Conservation (phyloP, 345 rosid genomes). For the Syzygium oleosum region DNA sequence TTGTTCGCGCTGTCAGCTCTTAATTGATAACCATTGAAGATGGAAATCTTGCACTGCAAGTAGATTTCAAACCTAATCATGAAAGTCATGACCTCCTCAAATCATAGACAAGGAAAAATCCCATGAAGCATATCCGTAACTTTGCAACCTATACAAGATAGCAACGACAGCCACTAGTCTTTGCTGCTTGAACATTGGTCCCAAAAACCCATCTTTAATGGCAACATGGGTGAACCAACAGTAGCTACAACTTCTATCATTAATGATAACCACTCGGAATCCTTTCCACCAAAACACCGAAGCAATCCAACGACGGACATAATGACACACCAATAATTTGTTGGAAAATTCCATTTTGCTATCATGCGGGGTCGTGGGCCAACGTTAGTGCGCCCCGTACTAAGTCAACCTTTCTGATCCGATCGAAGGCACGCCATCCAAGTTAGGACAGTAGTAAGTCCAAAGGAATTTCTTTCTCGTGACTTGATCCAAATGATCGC, state of each 20-base stretch:
- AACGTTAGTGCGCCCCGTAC: not conserved
- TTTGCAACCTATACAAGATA: not conserved
- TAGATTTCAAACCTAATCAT: not conserved
- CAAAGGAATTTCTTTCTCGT: accelerated
- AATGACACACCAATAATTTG: not conserved
- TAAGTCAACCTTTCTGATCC: not conserved
- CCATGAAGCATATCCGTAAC: accelerated
- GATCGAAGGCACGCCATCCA: not conserved
- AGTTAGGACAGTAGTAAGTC: not conserved
- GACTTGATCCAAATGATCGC: not conserved
- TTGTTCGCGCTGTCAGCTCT: too few species aligned
- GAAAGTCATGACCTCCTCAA: not conserved
- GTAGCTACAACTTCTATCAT: not conserved
- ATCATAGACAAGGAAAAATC: not conserved
- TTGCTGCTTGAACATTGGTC: not conserved
- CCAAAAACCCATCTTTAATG: not conserved
- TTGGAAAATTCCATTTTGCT: too few species aligned
- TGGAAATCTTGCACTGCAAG: too few species aligned
- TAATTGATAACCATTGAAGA: too few species aligned
- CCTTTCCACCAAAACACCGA: not conserved
- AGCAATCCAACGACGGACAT: not conserved
- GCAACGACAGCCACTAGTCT: not conserved
- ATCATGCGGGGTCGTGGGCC: not conserved
- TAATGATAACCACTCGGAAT: not conserved
- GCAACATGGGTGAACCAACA: not conserved